phyloP scores from a whole-genome alignment of 768 basidiomycete genomes.

The Tephrocybe sp. region DNA sequence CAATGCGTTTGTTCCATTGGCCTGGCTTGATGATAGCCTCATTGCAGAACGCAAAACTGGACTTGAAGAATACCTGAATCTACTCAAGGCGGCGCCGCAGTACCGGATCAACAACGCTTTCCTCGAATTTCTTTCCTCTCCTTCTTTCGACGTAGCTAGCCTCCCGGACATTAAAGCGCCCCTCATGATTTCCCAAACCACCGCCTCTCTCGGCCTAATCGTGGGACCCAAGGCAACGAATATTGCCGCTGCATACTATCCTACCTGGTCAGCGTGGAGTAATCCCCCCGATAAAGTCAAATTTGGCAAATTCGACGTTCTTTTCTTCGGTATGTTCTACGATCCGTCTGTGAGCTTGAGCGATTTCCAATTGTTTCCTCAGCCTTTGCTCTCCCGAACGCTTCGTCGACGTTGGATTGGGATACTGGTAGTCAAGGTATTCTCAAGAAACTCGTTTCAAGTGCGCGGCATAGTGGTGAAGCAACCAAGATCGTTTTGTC shows the following conservation, averaged over 20 bases:
- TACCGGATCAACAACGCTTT: slow-evolving; percentile 28
- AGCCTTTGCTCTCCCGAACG: slow-evolving; percentile 72
- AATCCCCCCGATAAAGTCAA: slow-evolving; percentile 58
- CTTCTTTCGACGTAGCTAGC: background rate
- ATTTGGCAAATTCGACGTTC: slow-evolving; percentile 62
- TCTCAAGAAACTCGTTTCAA: slow-evolving; percentile 53
- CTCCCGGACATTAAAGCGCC: background rate
- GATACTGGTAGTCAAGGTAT: slow-evolving; percentile 47
- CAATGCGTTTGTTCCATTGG: slow-evolving; percentile 41
- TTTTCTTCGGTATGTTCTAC: slow-evolving; percentile 52
- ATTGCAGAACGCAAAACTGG: slow-evolving; percentile 44
- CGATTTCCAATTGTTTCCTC: slow-evolving; percentile 2
- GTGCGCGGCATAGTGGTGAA: slow-evolving; percentile 51
- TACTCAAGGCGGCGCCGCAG: slow-evolving; percentile 27
- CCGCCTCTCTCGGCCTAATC: background rate
- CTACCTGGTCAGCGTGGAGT: slow-evolving; percentile 45
- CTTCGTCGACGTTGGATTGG: slow-evolving; percentile 51
- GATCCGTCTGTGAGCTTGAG: background rate
- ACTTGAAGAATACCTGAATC: slow-evolving; percentile 35
- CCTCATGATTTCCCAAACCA: slow-evolving; percentile 9
- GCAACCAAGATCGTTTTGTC: slow-evolving; percentile 66
- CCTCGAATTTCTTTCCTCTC: slow-evolving; percentile 30
- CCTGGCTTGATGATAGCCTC: slow-evolving; percentile 43
- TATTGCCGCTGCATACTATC: slow-evolving; percentile 47
- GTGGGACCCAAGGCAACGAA: slow-evolving; percentile 11